These are phyloP conservation scores for Fusarium sp. DNA, from an alignment of 2,329 filamentous ascomycete species.

Conservation along the genomic window DNA sequence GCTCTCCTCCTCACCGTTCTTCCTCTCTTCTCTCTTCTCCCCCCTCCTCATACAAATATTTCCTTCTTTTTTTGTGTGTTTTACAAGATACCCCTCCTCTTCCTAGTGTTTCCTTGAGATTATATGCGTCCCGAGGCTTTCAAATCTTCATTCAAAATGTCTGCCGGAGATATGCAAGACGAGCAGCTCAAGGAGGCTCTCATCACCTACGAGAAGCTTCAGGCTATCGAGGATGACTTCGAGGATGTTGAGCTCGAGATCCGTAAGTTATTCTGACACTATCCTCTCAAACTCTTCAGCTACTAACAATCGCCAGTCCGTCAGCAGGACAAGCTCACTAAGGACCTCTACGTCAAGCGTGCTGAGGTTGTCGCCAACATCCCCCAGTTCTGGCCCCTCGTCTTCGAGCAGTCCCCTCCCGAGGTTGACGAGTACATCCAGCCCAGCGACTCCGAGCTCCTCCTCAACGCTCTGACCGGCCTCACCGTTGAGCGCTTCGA, in stretches of 20 bases:
- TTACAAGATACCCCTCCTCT: slow-evolving; percentile 28
- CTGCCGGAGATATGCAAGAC: slow-evolving; percentile 54
- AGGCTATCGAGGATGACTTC: slow-evolving; percentile 84
- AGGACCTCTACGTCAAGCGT: slow-evolving; percentile 82
- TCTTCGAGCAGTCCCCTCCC: slow-evolving; percentile 85
- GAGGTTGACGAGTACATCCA: slow-evolving; percentile 92
- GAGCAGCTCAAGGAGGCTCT: slow-evolving; percentile 48
- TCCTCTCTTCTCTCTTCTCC: slow-evolving; percentile 1
- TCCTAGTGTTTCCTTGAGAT: slow-evolving; percentile 20
- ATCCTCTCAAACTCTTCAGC: not conserved
- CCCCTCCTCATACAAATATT: slow-evolving; percentile 10
- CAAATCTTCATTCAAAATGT: slow-evolving; percentile 49
- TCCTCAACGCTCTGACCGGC: slow-evolving; percentile 75
- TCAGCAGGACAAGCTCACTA: slow-evolving; percentile 75
- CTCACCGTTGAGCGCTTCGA: slow-evolving; percentile 86
- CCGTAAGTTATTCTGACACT: slow-evolving; percentile 65
- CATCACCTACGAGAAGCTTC: slow-evolving; percentile 80
- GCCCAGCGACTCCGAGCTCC: slow-evolving; percentile 79
- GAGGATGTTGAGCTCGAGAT: slow-evolving; percentile 85
- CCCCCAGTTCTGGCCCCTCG: slow-evolving; percentile 93
- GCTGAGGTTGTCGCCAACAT: slow-evolving; percentile 77
- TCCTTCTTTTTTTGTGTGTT: not conserved
- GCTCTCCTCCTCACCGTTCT: slow-evolving; percentile 10
- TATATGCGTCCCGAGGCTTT: slow-evolving; percentile 30
- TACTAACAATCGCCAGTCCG: slow-evolving; percentile 69